phyloP scores from a whole-genome alignment of 257 asterid species.

The Eustoma russellianum region DNA sequence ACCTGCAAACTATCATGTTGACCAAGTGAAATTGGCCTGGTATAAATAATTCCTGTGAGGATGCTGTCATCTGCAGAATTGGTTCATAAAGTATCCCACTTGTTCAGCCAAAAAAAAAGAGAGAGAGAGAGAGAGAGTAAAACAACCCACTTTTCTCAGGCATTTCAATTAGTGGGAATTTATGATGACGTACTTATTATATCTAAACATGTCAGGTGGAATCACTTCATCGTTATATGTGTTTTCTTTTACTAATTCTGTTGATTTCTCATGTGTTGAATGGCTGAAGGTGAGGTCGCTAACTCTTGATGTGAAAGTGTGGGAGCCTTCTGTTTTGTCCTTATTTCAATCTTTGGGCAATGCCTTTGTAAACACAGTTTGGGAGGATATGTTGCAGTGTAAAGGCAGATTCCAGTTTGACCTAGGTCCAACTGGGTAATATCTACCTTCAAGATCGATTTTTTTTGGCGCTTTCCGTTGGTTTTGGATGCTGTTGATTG shows the following conservation, averaged over 20 bases:
- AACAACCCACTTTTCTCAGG: too few relatives aligned
- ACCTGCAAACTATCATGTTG: too few relatives aligned
- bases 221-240: too few relatives aligned
- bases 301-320: constrained; percentile 94
- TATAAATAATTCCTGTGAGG: neutral
- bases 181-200: too few relatives aligned
- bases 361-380: constrained; percentile 74
- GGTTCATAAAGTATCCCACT: neutral
- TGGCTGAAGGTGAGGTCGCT: constrained; percentile 78
- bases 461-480: constrained; percentile 1
- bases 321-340: constrained; percentile 94
- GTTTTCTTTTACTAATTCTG: too few relatives aligned
- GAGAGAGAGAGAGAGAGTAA: too few relatives aligned
- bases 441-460: constrained; percentile 11
- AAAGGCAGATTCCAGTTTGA: constrained; percentile 65
- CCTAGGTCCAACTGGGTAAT: constrained; percentile 58
- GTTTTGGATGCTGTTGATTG: constrained; percentile 13
- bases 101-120: too few relatives aligned
- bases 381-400: constrained; percentile 87
- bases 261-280: neutral
- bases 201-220: too few relatives aligned
- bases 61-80: neutral
- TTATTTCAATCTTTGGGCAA: constrained; percentile 94
- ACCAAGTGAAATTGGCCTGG: neutral
- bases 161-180: too few relatives aligned